Evolutionary conservation across 345 rosid species (phyloP).

Genomic region (Pseudoturritis turrita): DNA sequence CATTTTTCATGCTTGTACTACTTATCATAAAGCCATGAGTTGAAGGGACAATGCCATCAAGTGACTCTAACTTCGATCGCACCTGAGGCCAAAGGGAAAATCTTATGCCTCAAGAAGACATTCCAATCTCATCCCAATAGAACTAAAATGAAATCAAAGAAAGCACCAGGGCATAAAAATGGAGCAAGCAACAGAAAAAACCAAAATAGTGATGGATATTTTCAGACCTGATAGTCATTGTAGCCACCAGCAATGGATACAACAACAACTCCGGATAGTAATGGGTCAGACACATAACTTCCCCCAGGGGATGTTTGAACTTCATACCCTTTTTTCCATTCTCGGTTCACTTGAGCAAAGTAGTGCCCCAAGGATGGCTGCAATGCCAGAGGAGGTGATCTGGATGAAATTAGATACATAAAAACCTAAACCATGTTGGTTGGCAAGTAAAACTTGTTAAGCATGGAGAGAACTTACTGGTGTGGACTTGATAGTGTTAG

Average conservation of each 20-base stretch:
- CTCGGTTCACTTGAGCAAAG: conserved; percentile 65
- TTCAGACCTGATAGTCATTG: conserved; percentile 83
- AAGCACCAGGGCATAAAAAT: background rate
- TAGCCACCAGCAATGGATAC: conserved; percentile 91
- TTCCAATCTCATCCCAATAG: conserved; percentile 1
- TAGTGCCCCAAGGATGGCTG: conserved; percentile 94
- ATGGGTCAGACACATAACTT: conserved; percentile 48
- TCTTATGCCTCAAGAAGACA: background rate
- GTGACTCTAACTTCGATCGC: conserved; percentile 72
- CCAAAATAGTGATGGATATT: background rate
- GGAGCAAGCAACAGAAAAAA: background rate
- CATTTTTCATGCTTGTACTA: conserved; percentile 89
- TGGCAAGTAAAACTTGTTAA: conserved; percentile 11
- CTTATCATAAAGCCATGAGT: conserved; percentile 86
- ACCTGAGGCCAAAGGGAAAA: conserved; percentile 47
- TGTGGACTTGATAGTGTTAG: conserved; percentile 95
- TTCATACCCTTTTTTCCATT: conserved; percentile 84
- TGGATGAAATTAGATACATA: conserved; percentile 41
- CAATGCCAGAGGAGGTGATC: conserved; percentile 95
- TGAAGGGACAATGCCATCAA: conserved; percentile 92
- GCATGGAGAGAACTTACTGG: conserved; percentile 59
- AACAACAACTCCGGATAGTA: conserved; percentile 68
- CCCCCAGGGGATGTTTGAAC: conserved; percentile 52
- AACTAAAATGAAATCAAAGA: conserved; percentile 7
- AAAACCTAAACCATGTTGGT: conserved; percentile 24